Percentiles rank a stretch among this genome's conserved stretches.
Conservation (phyloP, 495 filamentous ascomycete species). For the Penicillium odoratum region DNA sequence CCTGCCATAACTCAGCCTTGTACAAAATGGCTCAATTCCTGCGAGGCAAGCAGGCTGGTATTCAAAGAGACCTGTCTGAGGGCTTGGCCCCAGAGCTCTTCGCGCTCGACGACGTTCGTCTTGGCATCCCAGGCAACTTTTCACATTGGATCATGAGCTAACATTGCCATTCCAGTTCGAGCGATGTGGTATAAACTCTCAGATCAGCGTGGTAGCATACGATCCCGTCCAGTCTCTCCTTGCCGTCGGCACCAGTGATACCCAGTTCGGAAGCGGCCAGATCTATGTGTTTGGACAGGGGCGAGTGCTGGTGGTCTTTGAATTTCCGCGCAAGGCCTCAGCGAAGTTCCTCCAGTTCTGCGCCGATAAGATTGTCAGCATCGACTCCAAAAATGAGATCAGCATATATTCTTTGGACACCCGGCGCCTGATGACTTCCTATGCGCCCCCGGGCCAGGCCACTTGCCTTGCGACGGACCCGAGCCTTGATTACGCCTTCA, state of each 20-base stretch:
- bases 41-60: conserved; percentile 87
- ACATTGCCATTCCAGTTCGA: conserved; percentile 53
- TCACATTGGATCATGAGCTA: conserved; percentile 20
- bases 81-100: conserved; percentile 74
- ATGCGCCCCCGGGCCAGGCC: conserved; percentile 71
- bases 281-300: conserved; percentile 90
- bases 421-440: conserved; percentile 55
- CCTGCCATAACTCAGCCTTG: conserved; percentile 6
- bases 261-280: conserved; percentile 71
- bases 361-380: conserved; percentile 74
- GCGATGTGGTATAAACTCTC: conserved; percentile 85
- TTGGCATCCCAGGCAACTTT: conserved; percentile 33
- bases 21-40: conserved; percentile 76
- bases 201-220: conserved; percentile 80
- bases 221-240: conserved; percentile 92
- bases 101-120: conserved; percentile 72
- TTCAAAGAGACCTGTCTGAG: conserved; percentile 85
- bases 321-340: conserved; percentile 63
- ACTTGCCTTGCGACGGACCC: conserved; percentile 76
- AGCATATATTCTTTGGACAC: conserved; percentile 73
- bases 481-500: conserved; percentile 84
- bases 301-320: conserved; percentile 70
- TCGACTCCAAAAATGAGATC: conserved; percentile 83
- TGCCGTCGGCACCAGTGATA: conserved; percentile 86
- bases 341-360: conserved; percentile 73